Percentiles rank a stretch among this genome's conserved stretches.
Conservation (phyloP, 2,329 filamentous ascomycete genomes). For the Fusarium mexicanum region DNA sequence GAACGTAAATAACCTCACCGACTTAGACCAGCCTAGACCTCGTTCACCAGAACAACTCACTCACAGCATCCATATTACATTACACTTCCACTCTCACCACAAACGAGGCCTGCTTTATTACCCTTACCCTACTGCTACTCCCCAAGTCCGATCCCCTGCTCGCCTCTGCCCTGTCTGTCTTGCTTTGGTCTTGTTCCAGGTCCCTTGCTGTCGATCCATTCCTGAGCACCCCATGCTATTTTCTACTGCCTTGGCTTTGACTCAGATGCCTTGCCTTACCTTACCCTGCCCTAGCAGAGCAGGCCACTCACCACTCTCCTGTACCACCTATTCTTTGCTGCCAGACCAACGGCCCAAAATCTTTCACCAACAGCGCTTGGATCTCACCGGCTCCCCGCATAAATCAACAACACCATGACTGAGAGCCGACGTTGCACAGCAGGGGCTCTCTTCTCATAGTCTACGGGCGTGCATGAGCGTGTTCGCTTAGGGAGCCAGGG, state of each 20-base stretch:
- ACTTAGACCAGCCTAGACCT: constrained; percentile 14
- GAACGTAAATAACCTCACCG: constrained; percentile 32
- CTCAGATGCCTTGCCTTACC: constrained; percentile 16
- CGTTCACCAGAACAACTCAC: constrained; percentile 4
- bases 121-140: not conserved
- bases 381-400: constrained; percentile 33
- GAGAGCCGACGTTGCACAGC: constrained; percentile 33
- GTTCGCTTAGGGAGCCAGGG: constrained; percentile 10
- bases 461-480: constrained; percentile 13
- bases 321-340: not conserved
- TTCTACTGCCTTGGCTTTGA: constrained; percentile 26
- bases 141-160: not conserved
- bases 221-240: constrained; percentile 22
- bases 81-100: constrained; percentile 6
- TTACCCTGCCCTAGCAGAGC: not conserved
- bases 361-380: constrained; percentile 15
- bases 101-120: constrained; percentile 24
- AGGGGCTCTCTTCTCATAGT: constrained; percentile 24
- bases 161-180: constrained; percentile 11
- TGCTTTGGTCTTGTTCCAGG: constrained; percentile 22
- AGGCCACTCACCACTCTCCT: not conserved
- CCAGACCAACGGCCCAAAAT: constrained; percentile 3
- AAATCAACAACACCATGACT: constrained; percentile 16
- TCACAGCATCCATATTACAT: not conserved
- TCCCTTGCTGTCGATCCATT: constrained; percentile 37